These are phyloP conservation scores for Parastagonospora avenae DNA, from an alignment of 2,329 filamentous ascomycete species.

Conservation along the genomic window DNA sequence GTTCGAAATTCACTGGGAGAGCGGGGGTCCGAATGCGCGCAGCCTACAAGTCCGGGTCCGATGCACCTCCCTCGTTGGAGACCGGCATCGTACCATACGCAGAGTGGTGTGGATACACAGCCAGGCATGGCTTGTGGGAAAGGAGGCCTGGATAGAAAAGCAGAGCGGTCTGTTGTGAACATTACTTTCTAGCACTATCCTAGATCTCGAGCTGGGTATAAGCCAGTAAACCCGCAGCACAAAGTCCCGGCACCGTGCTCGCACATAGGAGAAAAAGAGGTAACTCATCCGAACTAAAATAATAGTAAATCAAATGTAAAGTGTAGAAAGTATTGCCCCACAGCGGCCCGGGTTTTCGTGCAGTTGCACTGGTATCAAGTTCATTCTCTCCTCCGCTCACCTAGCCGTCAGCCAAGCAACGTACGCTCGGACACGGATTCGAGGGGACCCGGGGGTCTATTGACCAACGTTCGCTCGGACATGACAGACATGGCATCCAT, in stretches of 20 bases:
- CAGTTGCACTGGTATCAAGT: slow-evolving; percentile 49
- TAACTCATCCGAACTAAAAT: slow-evolving; percentile 42
- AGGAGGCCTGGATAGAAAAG: slow-evolving; percentile 1
- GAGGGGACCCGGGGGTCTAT: neutral
- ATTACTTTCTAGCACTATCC: slow-evolving; percentile 34
- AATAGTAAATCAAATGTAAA: slow-evolving; percentile 41
- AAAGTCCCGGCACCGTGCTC: slow-evolving; percentile 27
- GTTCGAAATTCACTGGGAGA: too few relatives aligned
- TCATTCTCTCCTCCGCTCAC: slow-evolving; percentile 15
- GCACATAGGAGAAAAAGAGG: slow-evolving; percentile 38
- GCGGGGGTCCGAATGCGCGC: too few relatives aligned
- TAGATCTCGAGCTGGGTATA: slow-evolving; percentile 29
- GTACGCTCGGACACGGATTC: slow-evolving; percentile 15
- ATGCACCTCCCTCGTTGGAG: neutral
- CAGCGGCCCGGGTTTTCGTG: slow-evolving; percentile 28
- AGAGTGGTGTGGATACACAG: neutral
- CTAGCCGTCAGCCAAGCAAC: neutral
- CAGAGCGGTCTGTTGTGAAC: slow-evolving; percentile 17
- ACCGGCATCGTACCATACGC: neutral
- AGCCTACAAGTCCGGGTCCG: neutral
- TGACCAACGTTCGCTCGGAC: slow-evolving; percentile 12
- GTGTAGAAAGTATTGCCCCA: slow-evolving; percentile 32
- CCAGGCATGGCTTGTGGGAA: too few relatives aligned
- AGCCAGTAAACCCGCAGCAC: slow-evolving; percentile 16
- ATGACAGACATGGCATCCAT: slow-evolving; percentile 32